Conservation (phyloP, 2,329 filamentous ascomycete species). For the Sporothrix brasiliensis region DNA sequence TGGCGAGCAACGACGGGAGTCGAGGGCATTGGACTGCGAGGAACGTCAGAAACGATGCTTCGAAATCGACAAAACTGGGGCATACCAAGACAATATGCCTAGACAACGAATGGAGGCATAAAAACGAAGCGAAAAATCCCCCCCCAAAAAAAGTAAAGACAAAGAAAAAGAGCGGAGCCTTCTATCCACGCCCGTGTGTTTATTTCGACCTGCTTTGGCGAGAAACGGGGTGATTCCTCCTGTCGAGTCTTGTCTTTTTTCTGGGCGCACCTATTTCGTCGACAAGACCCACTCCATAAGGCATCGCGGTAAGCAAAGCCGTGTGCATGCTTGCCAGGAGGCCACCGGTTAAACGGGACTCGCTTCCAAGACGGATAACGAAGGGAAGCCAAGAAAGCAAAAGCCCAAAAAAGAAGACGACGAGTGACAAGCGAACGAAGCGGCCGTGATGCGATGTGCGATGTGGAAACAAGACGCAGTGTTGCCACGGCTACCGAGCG, state of each 20-base stretch:
- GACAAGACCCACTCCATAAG: slow-evolving; percentile 23
- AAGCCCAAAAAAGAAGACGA: not conserved
- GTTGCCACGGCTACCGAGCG: slow-evolving; percentile 4
- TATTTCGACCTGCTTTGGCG: slow-evolving; percentile 23
- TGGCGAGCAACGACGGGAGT: not conserved
- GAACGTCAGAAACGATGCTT: not conserved
- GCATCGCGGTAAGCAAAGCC: slow-evolving; percentile 30
- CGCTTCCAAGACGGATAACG: not conserved
- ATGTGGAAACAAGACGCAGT: not conserved
- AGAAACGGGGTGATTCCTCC: slow-evolving; percentile 17
- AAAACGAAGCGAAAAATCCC: not conserved
- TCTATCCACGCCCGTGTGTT: not conserved
- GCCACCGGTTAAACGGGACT: slow-evolving; percentile 24
- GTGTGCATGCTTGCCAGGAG: not conserved
- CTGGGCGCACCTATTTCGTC: not conserved
- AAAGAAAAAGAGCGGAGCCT: not conserved
- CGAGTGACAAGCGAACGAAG: not conserved
- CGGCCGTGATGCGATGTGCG: not conserved
- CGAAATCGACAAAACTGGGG: not conserved
- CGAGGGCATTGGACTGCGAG: not conserved
- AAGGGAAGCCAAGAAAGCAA: not conserved
- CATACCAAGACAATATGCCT: no score
- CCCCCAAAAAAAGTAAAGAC: no score
- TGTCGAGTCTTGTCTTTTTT: not conserved
- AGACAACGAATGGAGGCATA: not conserved